These are phyloP conservation scores for Trametes elegans DNA, from an alignment of 768 basidiomycete genomes.

Conservation along the genomic window DNA sequence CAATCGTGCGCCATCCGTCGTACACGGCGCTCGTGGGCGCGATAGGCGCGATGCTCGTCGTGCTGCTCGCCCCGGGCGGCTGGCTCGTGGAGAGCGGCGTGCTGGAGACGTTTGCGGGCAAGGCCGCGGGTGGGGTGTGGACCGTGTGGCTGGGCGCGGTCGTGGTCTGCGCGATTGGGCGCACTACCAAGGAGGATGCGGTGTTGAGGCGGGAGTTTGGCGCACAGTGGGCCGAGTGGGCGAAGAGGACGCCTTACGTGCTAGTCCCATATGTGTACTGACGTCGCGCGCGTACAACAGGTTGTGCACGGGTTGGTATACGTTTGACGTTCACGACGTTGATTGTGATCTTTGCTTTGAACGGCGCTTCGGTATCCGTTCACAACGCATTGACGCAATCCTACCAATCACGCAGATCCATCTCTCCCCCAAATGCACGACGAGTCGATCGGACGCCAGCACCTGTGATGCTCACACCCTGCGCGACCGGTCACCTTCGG, in stretches of 20 bases:
- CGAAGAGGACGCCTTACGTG: background rate
- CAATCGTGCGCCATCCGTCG: conserved; percentile 22
- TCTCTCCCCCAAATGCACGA: no score
- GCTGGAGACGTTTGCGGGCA: background rate
- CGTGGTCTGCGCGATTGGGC: background rate
- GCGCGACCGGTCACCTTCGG: no score
- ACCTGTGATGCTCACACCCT: no score
- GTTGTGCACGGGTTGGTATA: no score
- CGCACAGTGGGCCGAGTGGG: no score
- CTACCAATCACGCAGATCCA: no score
- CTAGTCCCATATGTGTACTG: conserved; percentile 4
- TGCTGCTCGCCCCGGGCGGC: background rate
- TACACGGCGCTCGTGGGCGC: conserved; percentile 13
- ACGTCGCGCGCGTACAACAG: no score
- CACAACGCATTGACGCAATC: no score
- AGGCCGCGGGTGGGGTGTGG: background rate
- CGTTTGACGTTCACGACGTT: no score
- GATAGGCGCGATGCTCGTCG: background rate
- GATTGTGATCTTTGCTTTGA: no score
- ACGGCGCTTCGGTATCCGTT: no score
- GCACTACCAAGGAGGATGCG: background rate
- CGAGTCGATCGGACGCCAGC: no score
- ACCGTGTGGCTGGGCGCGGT: background rate
- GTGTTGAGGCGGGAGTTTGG: conserved; percentile 9
- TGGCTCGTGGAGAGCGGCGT: conserved; percentile 7